These are phyloP conservation scores for Colletotrichum tropicale DNA, from an alignment of 2,329 filamentous ascomycete species.

Conservation along the genomic window DNA sequence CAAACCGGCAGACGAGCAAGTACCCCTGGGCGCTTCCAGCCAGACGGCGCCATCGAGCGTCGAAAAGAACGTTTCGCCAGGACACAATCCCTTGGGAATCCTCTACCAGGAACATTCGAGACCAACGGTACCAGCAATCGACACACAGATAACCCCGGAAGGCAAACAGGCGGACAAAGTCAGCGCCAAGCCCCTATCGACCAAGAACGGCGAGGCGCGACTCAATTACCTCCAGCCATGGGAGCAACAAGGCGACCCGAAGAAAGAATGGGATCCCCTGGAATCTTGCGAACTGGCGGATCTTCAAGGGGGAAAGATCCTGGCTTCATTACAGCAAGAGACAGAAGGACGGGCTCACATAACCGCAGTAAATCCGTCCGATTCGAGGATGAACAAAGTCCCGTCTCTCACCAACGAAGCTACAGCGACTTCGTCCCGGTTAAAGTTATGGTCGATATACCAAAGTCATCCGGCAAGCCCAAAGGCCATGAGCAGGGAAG, in stretches of 20 bases:
- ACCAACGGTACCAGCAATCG: not conserved
- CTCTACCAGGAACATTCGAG: not conserved
- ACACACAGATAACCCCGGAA: not conserved
- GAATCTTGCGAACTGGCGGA: not conserved
- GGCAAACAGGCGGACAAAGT: not conserved
- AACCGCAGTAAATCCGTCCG: not conserved
- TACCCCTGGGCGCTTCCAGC: not conserved
- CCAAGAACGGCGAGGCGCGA: not conserved
- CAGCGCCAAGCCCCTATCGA: not conserved
- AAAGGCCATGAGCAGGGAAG: not conserved
- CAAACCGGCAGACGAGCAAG: not conserved
- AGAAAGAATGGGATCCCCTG: not conserved
- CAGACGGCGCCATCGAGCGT: not conserved
- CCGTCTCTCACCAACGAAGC: conserved; percentile 19
- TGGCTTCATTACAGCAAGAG: not conserved
- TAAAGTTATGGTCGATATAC: conserved; percentile 31
- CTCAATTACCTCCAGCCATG: not conserved
- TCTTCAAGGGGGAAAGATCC: not conserved
- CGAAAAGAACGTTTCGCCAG: not conserved
- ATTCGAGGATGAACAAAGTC: not conserved
- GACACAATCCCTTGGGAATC: not conserved
- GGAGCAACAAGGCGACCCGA: not conserved
- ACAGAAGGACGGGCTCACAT: not conserved
- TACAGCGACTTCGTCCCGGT: conserved; percentile 44
- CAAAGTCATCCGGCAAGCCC: conserved; percentile 27